A percentile compares a stretch with the other conserved stretches of the same genome.
These are phyloP conservation scores for Sphagnum fallax DNA, from an alignment of 228 moss, liverwort and hornwort genomes.

Conservation along the genomic window DNA sequence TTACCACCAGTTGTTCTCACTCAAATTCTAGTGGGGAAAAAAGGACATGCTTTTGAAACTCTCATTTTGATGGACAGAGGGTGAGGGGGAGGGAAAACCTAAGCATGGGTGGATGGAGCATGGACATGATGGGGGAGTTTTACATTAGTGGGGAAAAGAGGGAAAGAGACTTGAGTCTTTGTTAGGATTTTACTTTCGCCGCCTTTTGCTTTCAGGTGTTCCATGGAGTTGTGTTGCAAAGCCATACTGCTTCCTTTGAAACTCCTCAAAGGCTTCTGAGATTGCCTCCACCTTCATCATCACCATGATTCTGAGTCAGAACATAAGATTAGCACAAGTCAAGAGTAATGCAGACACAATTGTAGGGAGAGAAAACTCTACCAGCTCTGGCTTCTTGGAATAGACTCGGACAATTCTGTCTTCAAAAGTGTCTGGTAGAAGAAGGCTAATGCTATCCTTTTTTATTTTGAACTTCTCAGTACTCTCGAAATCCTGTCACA, in stretches of 20 bases:
- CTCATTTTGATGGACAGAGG: no score
- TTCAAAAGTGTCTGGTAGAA: conserved; percentile 61
- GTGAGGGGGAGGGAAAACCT: no score
- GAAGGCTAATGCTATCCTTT: conserved; percentile 80
- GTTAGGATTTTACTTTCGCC: conserved; percentile 15
- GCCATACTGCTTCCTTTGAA: conserved; percentile 76
- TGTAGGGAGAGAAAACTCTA: conserved; percentile 18
- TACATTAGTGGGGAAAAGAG: neutral
- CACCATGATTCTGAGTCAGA: neutral
- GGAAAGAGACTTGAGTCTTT: neutral
- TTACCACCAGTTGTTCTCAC: no score
- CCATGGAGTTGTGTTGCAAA: conserved; percentile 74
- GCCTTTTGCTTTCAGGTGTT: conserved; percentile 72
- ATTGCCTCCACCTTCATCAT: conserved; percentile 57
- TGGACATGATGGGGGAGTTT: no score
- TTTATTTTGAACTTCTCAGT: conserved; percentile 77
- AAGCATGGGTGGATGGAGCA: no score
- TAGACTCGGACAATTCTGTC: conserved; percentile 89
- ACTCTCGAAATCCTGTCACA: conserved; percentile 74
- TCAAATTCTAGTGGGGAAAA: no score
- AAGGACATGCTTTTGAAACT: no score
- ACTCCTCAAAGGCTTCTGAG: conserved; percentile 84
- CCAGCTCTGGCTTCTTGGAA: conserved; percentile 85
- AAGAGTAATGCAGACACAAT: neutral
- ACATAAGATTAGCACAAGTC: neutral